These are phyloP conservation scores for Phytophthora tubulina DNA, from an alignment of 352 stramenopile genomes.

Conservation along the genomic window DNA sequence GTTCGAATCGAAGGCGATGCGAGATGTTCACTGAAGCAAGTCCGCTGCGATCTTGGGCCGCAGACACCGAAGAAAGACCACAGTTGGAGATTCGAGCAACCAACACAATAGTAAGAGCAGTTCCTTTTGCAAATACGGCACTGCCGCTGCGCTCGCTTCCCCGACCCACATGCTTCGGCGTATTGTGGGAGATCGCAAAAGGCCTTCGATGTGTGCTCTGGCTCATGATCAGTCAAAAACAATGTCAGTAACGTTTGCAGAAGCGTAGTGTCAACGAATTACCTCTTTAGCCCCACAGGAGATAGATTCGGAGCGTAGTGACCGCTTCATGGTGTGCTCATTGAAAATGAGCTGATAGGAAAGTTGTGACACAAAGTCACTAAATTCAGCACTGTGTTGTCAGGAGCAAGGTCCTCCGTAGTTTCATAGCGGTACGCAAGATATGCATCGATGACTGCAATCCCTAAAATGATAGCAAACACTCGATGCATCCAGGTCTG, in stretches of 20 bases:
- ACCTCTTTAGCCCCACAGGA: neutral
- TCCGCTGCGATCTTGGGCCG: conserved; percentile 1
- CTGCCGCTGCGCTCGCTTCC: neutral
- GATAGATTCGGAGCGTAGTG: neutral
- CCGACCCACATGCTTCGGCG: neutral
- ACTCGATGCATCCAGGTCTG: neutral
- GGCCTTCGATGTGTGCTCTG: neutral
- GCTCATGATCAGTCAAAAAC: neutral
- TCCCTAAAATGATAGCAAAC: neutral
- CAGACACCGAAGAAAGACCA: neutral
- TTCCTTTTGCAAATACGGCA: neutral
- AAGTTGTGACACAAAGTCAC: neutral
- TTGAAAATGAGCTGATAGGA: neutral
- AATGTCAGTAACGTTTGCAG: neutral
- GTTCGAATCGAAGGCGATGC: neutral
- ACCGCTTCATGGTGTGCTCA: neutral
- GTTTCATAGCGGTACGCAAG: neutral
- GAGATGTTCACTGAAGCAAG: neutral
- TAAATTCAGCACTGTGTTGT: neutral
- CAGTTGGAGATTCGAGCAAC: neutral
- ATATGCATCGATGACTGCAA: neutral
- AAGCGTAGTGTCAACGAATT: neutral
- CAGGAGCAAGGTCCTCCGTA: neutral
- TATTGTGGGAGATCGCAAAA: neutral
- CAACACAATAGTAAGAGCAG: neutral